Conservation (phyloP, 495 filamentous ascomycete species). For the Articulospora tetracladia region DNA sequence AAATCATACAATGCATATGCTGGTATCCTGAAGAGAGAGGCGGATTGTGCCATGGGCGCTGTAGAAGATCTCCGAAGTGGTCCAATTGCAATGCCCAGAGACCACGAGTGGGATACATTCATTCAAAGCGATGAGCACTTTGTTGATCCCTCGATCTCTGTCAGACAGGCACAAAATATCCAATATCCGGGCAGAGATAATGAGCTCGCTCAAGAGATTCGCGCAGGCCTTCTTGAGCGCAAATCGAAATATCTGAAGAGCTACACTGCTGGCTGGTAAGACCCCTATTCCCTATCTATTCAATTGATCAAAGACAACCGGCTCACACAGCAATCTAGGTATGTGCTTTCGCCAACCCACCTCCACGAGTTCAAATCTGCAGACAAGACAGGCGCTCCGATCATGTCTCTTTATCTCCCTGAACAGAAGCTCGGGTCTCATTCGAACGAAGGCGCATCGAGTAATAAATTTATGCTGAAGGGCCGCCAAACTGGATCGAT, state of each 20-base stretch:
- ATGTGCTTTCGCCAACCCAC: conserved; percentile 93
- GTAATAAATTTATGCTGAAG: conserved; percentile 98
- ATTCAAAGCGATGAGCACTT: conserved; percentile 80
- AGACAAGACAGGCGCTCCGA: conserved; percentile 59
- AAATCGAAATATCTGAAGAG: conserved; percentile 99
- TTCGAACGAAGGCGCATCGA: conserved; percentile 76
- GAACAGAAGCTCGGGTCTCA: conserved; percentile 95
- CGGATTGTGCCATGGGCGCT: conserved; percentile 72
- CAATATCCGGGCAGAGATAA: conserved; percentile 92
- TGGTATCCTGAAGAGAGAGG: conserved; percentile 82
- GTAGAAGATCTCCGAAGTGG: conserved; percentile 80
- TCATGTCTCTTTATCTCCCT: conserved; percentile 94
- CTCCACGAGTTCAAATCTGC: conserved; percentile 97
- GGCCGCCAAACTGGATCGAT: conserved; percentile 89
- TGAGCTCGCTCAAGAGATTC: conserved; percentile 79
- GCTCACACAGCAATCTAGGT: conserved; percentile 59
- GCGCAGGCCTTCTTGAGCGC: conserved; percentile 86
- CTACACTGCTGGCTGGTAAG: conserved; percentile 93
- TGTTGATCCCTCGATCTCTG: conserved; percentile 76
- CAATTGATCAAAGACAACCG: background rate
- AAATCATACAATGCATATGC: conserved; percentile 94
- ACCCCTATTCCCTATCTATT: conserved; percentile 19
- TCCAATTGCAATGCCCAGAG: conserved; percentile 84
- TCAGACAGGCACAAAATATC: conserved; percentile 78
- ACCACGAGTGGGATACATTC: conserved; percentile 81